Evolutionary conservation across 2,329 filamentous ascomycete genomes (phyloP).

Genomic region (Curvularia sp.): DNA sequence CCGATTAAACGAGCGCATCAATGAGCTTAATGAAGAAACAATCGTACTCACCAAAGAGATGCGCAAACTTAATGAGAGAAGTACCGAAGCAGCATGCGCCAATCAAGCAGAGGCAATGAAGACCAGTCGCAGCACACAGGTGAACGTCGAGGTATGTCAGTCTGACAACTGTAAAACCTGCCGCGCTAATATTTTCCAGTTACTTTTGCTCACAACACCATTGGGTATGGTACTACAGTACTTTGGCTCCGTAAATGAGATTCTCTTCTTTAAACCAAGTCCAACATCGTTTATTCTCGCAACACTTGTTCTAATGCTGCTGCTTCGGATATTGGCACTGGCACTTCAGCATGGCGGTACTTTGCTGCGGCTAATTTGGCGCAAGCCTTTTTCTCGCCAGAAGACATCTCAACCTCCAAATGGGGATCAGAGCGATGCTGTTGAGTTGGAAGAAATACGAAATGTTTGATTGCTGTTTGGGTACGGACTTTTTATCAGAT

Average conservation of each 20-base stretch:
- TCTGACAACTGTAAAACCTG: neutral
- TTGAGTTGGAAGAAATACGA: neutral
- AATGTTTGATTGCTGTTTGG: neutral
- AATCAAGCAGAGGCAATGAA: conserved; percentile 13
- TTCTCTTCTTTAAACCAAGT: conserved; percentile 12
- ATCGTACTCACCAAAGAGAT: conserved; percentile 7
- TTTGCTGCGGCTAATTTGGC: neutral
- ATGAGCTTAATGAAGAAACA: neutral
- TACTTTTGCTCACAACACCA: conserved; percentile 12
- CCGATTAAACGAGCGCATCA: neutral
- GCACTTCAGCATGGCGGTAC: neutral
- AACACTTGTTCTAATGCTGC: conserved; percentile 6
- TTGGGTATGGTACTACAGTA: conserved; percentile 15
- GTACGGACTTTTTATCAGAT: neutral
- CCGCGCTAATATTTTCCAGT: neutral
- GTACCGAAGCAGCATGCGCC: conserved; percentile 4
- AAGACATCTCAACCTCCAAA: neutral
- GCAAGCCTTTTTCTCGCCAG: neutral
- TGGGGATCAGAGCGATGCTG: neutral
- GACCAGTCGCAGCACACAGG: conserved; percentile 12
- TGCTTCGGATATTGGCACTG: conserved; percentile 2
- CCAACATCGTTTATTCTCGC: conserved; percentile 7
- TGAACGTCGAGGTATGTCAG: conserved; percentile 13
- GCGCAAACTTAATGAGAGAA: conserved; percentile 3
- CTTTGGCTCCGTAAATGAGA: conserved; percentile 10